Percentiles rank a stretch among this genome's conserved stretches.
phyloP scores from a whole-genome alignment of 169 alveolate genomes.

The Cystoisospora suis region DNA sequence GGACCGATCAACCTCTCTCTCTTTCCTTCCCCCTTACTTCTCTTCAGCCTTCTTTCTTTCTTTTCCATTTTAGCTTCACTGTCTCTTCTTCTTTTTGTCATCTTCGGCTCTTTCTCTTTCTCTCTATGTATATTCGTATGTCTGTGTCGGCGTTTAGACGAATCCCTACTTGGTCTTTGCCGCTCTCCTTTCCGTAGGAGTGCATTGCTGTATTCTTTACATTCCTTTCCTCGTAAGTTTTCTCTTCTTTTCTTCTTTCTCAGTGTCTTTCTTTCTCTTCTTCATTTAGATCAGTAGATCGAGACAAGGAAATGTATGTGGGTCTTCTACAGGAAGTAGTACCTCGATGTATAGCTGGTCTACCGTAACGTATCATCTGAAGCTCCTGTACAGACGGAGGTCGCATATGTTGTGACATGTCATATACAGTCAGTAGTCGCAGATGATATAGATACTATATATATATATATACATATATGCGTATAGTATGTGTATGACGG shows the following conservation, averaged over 20 bases:
- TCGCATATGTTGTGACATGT: background rate
- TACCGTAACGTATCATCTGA: no score
- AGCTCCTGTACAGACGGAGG: no score
- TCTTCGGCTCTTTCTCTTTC: background rate
- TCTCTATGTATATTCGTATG: no score
- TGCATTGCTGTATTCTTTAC: constrained; percentile 93
- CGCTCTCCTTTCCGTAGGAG: constrained; percentile 84
- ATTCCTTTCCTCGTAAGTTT: constrained; percentile 89
- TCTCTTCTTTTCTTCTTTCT: background rate
- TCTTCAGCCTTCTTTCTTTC: no score
- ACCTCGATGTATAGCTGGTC: no score
- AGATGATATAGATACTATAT: no score
- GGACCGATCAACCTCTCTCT: no score
- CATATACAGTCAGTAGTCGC: background rate
- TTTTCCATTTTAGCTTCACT: background rate
- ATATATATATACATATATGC: background rate
- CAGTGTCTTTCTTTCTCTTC: background rate
- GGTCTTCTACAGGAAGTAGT: no score
- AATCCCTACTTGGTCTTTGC: constrained; percentile 95
- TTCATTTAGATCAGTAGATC: constrained; percentile 14
- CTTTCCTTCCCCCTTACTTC: no score
- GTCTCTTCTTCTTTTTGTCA: background rate
- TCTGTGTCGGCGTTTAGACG: no score
- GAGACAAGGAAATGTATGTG: background rate
- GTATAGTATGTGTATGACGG: background rate